Evolutionary conservation across 1,284 basidiomycete species (phyloP), one percentile per base, ranked within the genome.

Genomic region (Cutaneotrichosporon dermatis): DNA sequence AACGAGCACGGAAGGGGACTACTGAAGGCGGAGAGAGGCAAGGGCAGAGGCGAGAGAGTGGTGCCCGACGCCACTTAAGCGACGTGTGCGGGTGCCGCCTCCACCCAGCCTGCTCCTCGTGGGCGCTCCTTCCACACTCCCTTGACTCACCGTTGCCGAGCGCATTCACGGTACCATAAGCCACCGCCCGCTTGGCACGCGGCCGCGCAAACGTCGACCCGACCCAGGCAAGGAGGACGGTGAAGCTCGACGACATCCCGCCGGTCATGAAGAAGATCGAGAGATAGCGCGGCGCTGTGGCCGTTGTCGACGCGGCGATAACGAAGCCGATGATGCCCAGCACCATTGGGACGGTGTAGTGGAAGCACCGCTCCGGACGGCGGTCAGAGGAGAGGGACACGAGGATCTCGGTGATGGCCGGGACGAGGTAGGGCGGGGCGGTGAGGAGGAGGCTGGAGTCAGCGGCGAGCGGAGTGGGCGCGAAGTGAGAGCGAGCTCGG

Each of bases 321-420:
- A 71, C 61, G 50, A 71, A 74, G 12, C 73, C 75, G n/a, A 72
- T 57, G 56, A 74, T 68, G 5, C 65, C 78, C 50, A 75, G 56
- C 39, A 70, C 66, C 54, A 78, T 66, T 2, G 79, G 72, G 57
- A 72, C 67, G 9, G 75, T 63, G 49, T 80, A 70, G 39, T 78
- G 78, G 58, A 76, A 75, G 55, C 68, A 71, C 15, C 74, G 66
- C 56, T 76, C 74, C 2, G 63, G 64, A 34, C 55, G 63, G 12
- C 66, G 61, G 55, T 71, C 70, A 3, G 67, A 69, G 11, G 62
- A 59, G 36, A 44, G 63, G 4, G 71, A 69, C 50, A 74, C 69
- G 41, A 68, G 16, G 41, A 75, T 57, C 12, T 73, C 68, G 11
- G 69, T 61, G 36, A 69, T 49, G 1, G 72, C 65, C 8, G 74